Evolutionary conservation across 2,329 filamentous ascomycete genomes (phyloP).

Genomic region (Verticillium nubilum): DNA sequence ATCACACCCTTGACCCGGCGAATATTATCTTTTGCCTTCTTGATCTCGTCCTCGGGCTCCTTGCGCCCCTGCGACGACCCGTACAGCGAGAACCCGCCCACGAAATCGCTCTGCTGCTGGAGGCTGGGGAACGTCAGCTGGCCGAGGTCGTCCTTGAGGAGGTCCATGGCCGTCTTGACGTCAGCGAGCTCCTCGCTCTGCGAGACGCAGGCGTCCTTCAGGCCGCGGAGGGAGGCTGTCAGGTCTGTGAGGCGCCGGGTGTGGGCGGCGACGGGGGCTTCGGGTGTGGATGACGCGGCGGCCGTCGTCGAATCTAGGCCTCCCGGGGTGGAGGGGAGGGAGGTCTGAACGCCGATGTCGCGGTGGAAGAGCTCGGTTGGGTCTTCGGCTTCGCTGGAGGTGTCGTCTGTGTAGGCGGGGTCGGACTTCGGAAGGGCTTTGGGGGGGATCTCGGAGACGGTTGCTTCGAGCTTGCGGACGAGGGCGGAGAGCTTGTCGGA

Average conservation of each 20-base stretch:
- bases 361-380: conserved; percentile 78
- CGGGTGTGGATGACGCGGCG: background rate
- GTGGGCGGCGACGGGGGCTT: conserved; percentile 31
- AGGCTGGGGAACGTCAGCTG: conserved; percentile 45
- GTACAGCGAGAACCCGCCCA: conserved; percentile 34
- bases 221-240: conserved; percentile 31
- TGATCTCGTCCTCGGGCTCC: conserved; percentile 66
- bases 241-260: conserved; percentile 36
- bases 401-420: conserved; percentile 20
- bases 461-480: conserved; percentile 45
- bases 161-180: conserved; percentile 46
- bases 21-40: conserved; percentile 68
- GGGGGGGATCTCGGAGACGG: conserved; percentile 56
- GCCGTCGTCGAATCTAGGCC: conserved; percentile 2
- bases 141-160: conserved; percentile 62
- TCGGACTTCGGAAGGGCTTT: conserved; percentile 13
- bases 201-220: conserved; percentile 36
- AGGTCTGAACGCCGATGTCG: conserved; percentile 75
- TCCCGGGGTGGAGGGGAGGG: conserved; percentile 21
- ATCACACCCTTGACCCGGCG: conserved; percentile 74
- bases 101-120: conserved; percentile 27
- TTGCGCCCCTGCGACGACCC: conserved; percentile 30
- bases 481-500: conserved; percentile 38
- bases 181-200: conserved; percentile 45
- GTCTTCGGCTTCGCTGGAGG: conserved; percentile 48